Evolutionary conservation across 805 yeast genomes (phyloP).

Genomic region (Metschnikowia proteae): DNA sequence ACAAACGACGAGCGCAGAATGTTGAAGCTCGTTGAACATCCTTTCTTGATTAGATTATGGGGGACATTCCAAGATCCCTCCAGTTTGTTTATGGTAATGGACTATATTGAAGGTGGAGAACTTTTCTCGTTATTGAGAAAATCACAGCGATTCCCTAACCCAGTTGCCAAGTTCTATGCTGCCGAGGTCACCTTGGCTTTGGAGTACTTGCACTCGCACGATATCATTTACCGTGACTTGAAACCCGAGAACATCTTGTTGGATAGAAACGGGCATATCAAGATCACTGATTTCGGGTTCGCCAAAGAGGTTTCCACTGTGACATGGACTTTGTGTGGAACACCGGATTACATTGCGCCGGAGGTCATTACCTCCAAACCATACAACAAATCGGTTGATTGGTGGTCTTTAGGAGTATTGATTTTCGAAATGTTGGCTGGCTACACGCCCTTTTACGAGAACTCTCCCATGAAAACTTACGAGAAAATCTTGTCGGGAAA

Average conservation of each 20-base stretch:
- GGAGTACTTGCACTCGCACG: constrained; percentile 56
- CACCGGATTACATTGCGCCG: constrained; percentile 64
- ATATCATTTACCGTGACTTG: constrained; percentile 57
- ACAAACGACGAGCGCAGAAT: constrained; percentile 61
- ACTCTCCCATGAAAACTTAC: constrained; percentile 61
- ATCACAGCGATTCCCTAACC: constrained; percentile 57
- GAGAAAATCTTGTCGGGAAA: constrained; percentile 56
- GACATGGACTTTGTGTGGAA: constrained; percentile 61
- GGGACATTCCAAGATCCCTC: constrained; percentile 61
- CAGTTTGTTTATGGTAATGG: constrained; percentile 61
- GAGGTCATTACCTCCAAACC: constrained; percentile 64
- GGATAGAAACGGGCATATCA: constrained; percentile 58
- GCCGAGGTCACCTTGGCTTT: constrained; percentile 59
- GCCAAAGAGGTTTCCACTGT: constrained; percentile 59
- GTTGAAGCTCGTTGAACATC: constrained; percentile 56
- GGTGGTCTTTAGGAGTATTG: constrained; percentile 63
- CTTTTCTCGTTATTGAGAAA: constrained; percentile 53
- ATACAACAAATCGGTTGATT: constrained; percentile 59
- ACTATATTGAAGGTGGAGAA: constrained; percentile 63
- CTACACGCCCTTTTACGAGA: constrained; percentile 59
- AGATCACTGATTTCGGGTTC: constrained; percentile 59
- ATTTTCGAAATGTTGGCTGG: constrained; percentile 63
- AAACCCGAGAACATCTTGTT: constrained; percentile 59
- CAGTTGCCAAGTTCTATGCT: constrained; percentile 61
- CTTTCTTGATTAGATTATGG: constrained; percentile 61